These are phyloP conservation scores for Saccharomycopsis sp. DNA, from an alignment of 805 yeast species.

Conservation along the genomic window DNA sequence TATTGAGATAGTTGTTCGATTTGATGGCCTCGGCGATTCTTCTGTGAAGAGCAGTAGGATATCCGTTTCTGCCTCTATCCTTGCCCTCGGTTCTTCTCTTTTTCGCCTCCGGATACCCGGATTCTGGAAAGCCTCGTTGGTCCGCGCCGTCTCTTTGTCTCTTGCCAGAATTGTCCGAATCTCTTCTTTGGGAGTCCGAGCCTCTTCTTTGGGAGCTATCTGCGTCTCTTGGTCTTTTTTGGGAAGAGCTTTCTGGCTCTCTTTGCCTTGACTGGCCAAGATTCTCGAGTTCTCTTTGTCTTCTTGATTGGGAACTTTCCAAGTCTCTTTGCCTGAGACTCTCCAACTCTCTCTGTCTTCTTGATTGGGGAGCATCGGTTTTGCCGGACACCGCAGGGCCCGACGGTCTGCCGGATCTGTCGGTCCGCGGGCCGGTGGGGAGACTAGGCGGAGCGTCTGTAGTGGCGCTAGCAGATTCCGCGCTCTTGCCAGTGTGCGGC, in stretches of 20 bases:
- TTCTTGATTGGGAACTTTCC: too few relatives aligned
- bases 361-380: neutral
- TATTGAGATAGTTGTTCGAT: neutral
- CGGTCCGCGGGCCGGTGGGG: neutral
- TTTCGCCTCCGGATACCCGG: neutral
- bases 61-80: neutral
- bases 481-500: too few relatives aligned
- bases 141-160: neutral
- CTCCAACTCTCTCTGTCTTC: neutral
- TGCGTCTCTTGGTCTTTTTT: neutral
- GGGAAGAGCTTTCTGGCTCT: neutral
- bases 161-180: neutral
- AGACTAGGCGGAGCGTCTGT: neutral
- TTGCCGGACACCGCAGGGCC: too few relatives aligned
- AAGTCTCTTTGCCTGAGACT: too few relatives aligned
- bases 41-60: neutral
- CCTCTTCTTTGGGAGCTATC: neutral
- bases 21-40: neutral
- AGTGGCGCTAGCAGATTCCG: too few relatives aligned
- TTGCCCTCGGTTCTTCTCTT: neutral
- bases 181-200: too few relatives aligned
- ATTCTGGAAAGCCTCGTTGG: too few relatives aligned
- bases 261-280: too few relatives aligned
- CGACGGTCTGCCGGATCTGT: too few relatives aligned
- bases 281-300: too few relatives aligned